Base-by-base conservation (phyloP, 805 yeast species). In the Suhomyces prunicola region DNA sequence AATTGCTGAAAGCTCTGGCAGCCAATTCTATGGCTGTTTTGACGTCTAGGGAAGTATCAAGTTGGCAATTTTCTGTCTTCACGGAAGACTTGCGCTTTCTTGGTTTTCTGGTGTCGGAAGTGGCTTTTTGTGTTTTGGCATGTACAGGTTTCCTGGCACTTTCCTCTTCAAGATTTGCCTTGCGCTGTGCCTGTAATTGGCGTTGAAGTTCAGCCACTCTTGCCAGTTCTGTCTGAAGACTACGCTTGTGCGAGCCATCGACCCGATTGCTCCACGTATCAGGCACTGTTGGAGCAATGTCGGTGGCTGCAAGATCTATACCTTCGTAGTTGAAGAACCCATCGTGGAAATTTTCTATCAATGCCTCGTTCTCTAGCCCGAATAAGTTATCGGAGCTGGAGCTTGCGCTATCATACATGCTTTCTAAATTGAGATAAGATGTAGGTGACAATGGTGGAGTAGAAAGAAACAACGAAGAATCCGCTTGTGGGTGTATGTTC, bases 11-110 rank as follows among this genome's bases (percentile, higher is more conserved):
- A 7, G 53, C 48, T 39, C 39, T 45, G n/a, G 46, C 35, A 9
- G 53, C 53, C 46, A 50, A 45, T 9, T 50, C 47, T 24, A 50
- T 50, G 19, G 53, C 53, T 2, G 46, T 39, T 10, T 27, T 42
- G 15, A 48, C 47, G 22, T 48, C 51, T 22, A 48, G 6, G 5
- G 47, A 31, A 8, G 50, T 39, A 19, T 24, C 36, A 8, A n/a
- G 13, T 4, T 26, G n/a, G 19, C 26, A 26, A n/a, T 5, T 9
- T 12, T 47, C 49, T 23, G 44, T 47, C 33, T 47, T 47, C 13
- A 24, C 13, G 33, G 44, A 5, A 9, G 49, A 24, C 33, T 13
- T 35, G 7, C 33, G 17, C 33, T 12, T 33, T n/a, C 8, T 46
- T 8, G 40, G 26, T 17, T 22, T 46, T 8, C n/a, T 22, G 13